Evolutionary conservation across 1,284 basidiomycete species (phyloP), one percentile per base, ranked within the genome.

Genomic region (Irpex rosettiformis): DNA sequence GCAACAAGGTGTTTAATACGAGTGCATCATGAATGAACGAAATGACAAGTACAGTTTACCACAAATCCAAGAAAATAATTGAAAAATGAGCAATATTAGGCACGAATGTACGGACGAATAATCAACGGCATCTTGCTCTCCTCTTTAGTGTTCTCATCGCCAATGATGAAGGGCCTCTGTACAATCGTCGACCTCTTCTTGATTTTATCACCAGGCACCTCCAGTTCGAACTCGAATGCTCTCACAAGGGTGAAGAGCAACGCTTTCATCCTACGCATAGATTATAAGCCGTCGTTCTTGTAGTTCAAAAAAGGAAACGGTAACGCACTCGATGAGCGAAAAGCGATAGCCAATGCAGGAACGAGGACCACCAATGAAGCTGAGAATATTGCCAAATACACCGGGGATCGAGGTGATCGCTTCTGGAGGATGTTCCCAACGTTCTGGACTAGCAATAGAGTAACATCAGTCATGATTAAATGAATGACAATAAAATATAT

Each of bases 291-390:
- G 18, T 13, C 27, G 8, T 7, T 24, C 24, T 22, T 27, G 16
- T 8, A 52, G 22, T 37, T 16, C 10, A 18, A 8, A 7, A 24
- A 13, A 13, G 43, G 10, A 37, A 21, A 52, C 24, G 24, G 18
- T 7, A 18, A 70, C 75, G 61, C 62, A 85, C 83, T 91, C 88
- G 22, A 83, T 75, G 21, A 91, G 64, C 1, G 88, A 79, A 66
- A 91, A 90, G 4, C 85, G 80, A 67, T 86, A 90, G 0, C 88
- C 88, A 47, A 88, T 87, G 66, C 85, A 88, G 1, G 83, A 77
- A 33, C 79, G 78, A 5, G 83, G 78, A 1, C 86, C 86, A 22
- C 81, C 81, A 3, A 84, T 63, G 75, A 89, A 90, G 1, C 81
- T 80, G 54, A 89, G 71, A 65, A 83, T 59, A 62, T 87, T 79